Conservation (phyloP, 495 filamentous ascomycete genomes). For the Penicillium atrosanguineum region DNA sequence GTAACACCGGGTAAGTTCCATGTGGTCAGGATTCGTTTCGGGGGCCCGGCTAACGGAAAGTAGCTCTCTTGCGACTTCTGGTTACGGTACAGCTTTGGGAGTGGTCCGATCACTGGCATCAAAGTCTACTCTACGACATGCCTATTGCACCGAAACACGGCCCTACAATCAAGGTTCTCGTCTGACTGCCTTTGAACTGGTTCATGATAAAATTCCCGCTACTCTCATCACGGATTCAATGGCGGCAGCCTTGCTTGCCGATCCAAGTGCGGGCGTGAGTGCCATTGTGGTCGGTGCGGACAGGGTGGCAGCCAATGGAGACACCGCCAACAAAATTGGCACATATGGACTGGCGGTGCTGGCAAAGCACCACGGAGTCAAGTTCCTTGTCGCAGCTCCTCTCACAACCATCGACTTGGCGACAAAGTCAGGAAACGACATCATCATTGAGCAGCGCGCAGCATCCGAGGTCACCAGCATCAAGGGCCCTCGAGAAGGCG, state of each 20-base stretch:
- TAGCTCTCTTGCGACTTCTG: slow-evolving; percentile 90
- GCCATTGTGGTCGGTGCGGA: slow-evolving; percentile 94
- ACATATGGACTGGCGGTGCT: slow-evolving; percentile 90
- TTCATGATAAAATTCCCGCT: slow-evolving; percentile 89
- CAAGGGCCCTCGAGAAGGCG: slow-evolving; percentile 63
- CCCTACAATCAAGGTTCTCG: slow-evolving; percentile 98
- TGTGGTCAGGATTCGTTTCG: slow-evolving; percentile 1
- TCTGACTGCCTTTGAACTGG: slow-evolving; percentile 91
- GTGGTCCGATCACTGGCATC: slow-evolving; percentile 84
- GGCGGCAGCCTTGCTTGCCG: slow-evolving; percentile 78
- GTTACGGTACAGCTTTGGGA: slow-evolving; percentile 92
- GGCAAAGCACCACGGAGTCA: slow-evolving; percentile 80
- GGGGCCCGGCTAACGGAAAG: slow-evolving; percentile 1
- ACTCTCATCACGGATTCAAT: slow-evolving; percentile 96
- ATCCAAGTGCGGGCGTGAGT: slow-evolving; percentile 58
- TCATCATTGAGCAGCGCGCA: slow-evolving; percentile 85
- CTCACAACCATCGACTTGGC: slow-evolving; percentile 88
- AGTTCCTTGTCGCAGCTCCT: slow-evolving; percentile 93
- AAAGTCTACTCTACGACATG: slow-evolving; percentile 63
- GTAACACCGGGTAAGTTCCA: slow-evolving; percentile 79
- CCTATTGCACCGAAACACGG: slow-evolving; percentile 94
- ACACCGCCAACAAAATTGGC: slow-evolving; percentile 98
- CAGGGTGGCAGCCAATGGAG: slow-evolving; percentile 91
- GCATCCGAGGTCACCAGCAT: slow-evolving; percentile 76
- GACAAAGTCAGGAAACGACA: slow-evolving; percentile 70